Percentiles rank a stretch among this genome's conserved stretches.
Conservation (phyloP, 495 filamentous ascomycete species). For the Bacidia rubella region DNA sequence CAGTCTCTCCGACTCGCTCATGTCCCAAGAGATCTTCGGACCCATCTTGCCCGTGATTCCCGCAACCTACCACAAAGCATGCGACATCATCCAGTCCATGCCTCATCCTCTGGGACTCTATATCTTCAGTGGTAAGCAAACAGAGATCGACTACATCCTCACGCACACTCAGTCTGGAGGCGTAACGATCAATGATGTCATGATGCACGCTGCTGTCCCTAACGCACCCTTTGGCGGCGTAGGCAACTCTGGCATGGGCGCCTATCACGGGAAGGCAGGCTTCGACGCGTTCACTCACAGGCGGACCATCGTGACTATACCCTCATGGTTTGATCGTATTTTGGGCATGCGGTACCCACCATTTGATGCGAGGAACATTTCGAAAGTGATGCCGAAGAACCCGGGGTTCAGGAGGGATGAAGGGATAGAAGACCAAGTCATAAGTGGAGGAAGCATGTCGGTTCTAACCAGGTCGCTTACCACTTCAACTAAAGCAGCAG, state of each 20-base stretch:
- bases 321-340: slow-evolving; percentile 11
- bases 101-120: slow-evolving; percentile 6
- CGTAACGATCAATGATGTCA: slow-evolving; percentile 14
- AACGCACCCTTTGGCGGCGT: slow-evolving; percentile 18
- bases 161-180: slow-evolving; percentile 15
- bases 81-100: neutral
- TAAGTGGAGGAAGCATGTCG: neutral
- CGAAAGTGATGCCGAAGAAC: slow-evolving; percentile 3
- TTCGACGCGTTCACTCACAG: slow-evolving; percentile 18
- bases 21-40: slow-evolving; percentile 8
- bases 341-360: slow-evolving; percentile 12
- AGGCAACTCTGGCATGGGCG: slow-evolving; percentile 12
- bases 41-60: slow-evolving; percentile 5
- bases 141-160: slow-evolving; percentile 13
- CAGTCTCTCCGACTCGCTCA: slow-evolving; percentile 5
- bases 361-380: slow-evolving; percentile 1
- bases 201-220: slow-evolving; percentile 9
- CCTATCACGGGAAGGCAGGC: slow-evolving; percentile 16
- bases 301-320: slow-evolving; percentile 15
- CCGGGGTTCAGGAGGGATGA: slow-evolving; percentile 13
- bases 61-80: slow-evolving; percentile 3
- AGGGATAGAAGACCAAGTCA: slow-evolving; percentile 9
- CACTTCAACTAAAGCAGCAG: neutral
- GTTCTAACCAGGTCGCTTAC: neutral
- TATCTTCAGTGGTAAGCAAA: slow-evolving; percentile 9